Conservation (phyloP, 345 rosid genomes). For the Bruguiera gymnorhiza region DNA sequence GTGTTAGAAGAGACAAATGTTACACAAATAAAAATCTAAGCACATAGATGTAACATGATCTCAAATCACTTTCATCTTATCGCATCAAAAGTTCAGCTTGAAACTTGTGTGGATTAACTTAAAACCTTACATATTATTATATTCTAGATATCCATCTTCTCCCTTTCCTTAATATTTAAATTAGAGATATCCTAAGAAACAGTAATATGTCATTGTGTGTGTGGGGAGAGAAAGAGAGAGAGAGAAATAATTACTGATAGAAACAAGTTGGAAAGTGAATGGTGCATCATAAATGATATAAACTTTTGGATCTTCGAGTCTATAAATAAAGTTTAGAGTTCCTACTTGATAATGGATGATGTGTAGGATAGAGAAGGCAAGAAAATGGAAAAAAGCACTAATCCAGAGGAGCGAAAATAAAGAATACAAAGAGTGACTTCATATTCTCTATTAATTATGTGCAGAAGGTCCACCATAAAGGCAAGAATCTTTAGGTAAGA, state of each 20-base stretch:
- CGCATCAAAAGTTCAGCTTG: too few species aligned
- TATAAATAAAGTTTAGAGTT: not conserved
- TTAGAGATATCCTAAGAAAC: not conserved
- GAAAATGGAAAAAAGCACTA: conserved; percentile 5
- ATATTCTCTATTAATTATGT: conserved; percentile 7
- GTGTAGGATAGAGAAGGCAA: not conserved
- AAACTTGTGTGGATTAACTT: too few species aligned
- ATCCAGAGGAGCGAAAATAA: conserved; percentile 3
- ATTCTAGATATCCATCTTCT: not conserved
- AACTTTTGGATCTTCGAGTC: conserved; percentile 22
- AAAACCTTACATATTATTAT: too few species aligned
- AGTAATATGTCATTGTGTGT: not conserved
- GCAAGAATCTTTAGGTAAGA: conserved; percentile 26
- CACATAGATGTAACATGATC: too few species aligned
- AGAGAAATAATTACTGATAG: conserved; percentile 10
- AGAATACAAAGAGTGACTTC: conserved; percentile 18
- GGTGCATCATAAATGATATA: conserved; percentile 13
- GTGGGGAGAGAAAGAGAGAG: conserved; percentile 1
- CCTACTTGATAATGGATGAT: conserved; percentile 3
- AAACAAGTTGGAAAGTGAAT: conserved; percentile 14
- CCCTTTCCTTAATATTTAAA: not conserved
- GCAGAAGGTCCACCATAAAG: conserved; percentile 4
- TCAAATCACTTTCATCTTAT: too few species aligned
- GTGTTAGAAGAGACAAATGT: too few species aligned
- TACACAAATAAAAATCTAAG: too few species aligned